Evolutionary conservation across 805 yeast genomes (phyloP).

Genomic region (Yarrowia osloensis): DNA sequence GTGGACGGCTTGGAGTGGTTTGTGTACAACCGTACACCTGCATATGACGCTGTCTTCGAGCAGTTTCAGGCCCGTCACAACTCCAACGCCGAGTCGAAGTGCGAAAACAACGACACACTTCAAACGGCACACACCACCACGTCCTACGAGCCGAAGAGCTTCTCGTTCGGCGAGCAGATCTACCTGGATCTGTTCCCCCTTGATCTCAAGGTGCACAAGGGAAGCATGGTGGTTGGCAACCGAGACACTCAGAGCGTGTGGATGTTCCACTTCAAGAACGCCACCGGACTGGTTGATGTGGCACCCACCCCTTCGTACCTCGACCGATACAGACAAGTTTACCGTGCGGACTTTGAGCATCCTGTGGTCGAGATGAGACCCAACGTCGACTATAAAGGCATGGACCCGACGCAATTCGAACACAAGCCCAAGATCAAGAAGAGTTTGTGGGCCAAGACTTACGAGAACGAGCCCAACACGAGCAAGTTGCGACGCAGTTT

Average conservation of each 20-base stretch:
- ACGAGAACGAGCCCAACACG: conserved; percentile 15
- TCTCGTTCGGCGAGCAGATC: conserved; percentile 34
- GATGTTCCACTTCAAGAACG: conserved; percentile 59
- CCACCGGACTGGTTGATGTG: conserved; percentile 61
- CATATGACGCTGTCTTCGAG: conserved; percentile 64
- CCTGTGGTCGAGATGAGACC: conserved; percentile 66
- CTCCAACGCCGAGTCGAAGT: neutral
- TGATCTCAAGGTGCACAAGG: conserved; percentile 57
- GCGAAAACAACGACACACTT: conserved; percentile 17
- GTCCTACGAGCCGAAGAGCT: conserved; percentile 27
- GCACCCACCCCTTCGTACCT: conserved; percentile 50
- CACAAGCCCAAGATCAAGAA: conserved; percentile 6
- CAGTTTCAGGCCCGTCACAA: neutral
- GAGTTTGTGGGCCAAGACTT: conserved; percentile 20
- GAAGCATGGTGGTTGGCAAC: conserved; percentile 81
- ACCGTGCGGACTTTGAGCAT: conserved; percentile 51
- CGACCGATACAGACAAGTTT: conserved; percentile 58
- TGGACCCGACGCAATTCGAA: conserved; percentile 29
- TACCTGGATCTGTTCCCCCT: conserved; percentile 56
- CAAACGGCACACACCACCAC: neutral
- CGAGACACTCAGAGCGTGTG: conserved; percentile 70
- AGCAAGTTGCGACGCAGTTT: neutral
- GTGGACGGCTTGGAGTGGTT: conserved; percentile 82
- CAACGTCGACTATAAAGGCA: conserved; percentile 62
- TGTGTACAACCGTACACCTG: conserved; percentile 73